Percentiles rank a stretch among this genome's conserved stretches.
These are phyloP conservation scores for Psilocybe mexicana DNA, from an alignment of 1,284 basidiomycete genomes.

Conservation along the genomic window DNA sequence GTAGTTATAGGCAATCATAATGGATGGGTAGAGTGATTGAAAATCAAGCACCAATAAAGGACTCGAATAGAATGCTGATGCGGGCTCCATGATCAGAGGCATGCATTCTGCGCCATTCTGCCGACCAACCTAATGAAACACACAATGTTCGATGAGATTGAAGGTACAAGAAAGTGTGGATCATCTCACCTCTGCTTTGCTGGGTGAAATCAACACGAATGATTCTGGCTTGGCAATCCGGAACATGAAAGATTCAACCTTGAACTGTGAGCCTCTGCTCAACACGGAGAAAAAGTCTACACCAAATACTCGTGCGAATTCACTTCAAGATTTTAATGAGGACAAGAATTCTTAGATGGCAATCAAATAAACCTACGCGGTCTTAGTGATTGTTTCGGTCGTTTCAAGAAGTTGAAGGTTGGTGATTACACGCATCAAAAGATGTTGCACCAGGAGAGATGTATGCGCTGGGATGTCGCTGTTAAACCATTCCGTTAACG, in stretches of 20 bases:
- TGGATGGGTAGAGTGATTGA: conserved; percentile 92
- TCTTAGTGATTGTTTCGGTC: conserved; percentile 84
- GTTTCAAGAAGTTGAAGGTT: conserved; percentile 79
- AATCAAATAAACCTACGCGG: conserved; percentile 59
- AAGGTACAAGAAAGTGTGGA: background rate
- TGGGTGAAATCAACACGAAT: conserved; percentile 87
- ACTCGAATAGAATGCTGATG: conserved; percentile 90
- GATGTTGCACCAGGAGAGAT: conserved; percentile 61
- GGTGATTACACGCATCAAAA: conserved; percentile 61
- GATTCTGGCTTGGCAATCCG: conserved; percentile 97
- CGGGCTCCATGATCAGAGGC: conserved; percentile 93
- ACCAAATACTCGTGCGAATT: conserved; percentile 96
- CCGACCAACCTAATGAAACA: conserved; percentile 72
- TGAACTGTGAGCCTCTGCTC: conserved; percentile 94
- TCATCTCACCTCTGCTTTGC: conserved; percentile 70
- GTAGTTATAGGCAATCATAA: conserved; percentile 99
- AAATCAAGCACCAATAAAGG: conserved; percentile 95
- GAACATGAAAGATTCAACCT: conserved; percentile 98
- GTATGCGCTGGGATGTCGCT: conserved; percentile 59
- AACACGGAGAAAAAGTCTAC: conserved; percentile 97
- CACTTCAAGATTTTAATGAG: conserved; percentile 46
- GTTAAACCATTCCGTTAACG: conserved; percentile 75
- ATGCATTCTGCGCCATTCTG: conserved; percentile 97
- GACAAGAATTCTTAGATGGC: background rate
- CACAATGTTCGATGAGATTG: background rate